phyloP scores from a whole-genome alignment of 306 rosid species.

The Dryas alaskensis region DNA sequence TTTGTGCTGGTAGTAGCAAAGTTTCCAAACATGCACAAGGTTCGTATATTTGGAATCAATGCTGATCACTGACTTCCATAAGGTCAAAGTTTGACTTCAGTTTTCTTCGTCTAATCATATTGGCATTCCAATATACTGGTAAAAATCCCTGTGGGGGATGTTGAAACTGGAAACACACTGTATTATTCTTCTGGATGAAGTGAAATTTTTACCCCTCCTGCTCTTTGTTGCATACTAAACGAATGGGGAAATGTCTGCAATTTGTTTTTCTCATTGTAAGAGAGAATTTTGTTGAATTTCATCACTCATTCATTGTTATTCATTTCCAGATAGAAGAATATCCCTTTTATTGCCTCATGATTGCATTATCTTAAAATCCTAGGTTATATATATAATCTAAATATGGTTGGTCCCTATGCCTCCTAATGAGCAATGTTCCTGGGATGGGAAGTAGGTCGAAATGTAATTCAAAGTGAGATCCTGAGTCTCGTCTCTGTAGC shows the following conservation, averaged over 20 bases:
- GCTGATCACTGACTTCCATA: conserved; percentile 29
- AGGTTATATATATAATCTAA: not conserved
- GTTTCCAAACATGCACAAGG: conserved; percentile 52
- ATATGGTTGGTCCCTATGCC: not conserved
- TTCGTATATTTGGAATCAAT: conserved; percentile 46
- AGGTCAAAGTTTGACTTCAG: conserved; percentile 15
- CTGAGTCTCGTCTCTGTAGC: not conserved
- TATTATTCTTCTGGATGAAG: conserved; percentile 17
- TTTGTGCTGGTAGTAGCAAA: conserved; percentile 45
- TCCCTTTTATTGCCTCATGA: not conserved
- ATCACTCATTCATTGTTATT: not conserved
- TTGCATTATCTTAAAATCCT: not conserved
- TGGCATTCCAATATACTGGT: conserved; percentile 15
- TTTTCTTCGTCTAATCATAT: conserved; percentile 17
- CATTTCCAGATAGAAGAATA: not conserved
- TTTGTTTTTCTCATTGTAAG: conserved; percentile 16
- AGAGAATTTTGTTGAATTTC: conserved; percentile 14
- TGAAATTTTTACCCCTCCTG: not conserved
- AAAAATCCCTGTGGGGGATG: conserved; percentile 27
- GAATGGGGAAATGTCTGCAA: conserved; percentile 2
- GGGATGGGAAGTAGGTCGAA: not conserved
- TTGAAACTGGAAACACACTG: conserved; percentile 26
- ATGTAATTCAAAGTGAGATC: not conserved
- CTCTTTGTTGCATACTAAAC: conserved; percentile 9
- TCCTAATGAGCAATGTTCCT: not conserved